Base-by-base conservation (phyloP, 805 yeast genomes). In the Candida michaelii region DNA sequence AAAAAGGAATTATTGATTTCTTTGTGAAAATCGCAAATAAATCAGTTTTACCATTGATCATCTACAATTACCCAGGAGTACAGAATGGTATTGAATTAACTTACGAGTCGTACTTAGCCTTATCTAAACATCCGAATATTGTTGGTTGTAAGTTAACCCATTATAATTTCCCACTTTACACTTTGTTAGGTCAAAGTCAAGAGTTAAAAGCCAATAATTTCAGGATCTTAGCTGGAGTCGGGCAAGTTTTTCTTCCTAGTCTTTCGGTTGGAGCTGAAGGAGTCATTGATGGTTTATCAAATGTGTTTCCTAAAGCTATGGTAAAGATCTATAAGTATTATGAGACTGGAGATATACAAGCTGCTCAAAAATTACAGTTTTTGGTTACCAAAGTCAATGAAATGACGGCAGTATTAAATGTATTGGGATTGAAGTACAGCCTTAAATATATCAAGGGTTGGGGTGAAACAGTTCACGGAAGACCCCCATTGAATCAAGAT, bases 121-220 rank as follows among this genome's bases (percentile, higher is more conserved):
- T 76, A 36, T 67, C 76, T 27, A 65, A 61, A 18, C 77, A 72
- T 53, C 63, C 69, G 36, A 75, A 74, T 52, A 71, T 73, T 47
- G 73, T 76, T 21, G 83, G 82, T 12, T 63, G 73, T 48, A 78
- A 78, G 59, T 58, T 77, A 44, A 69, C 80, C 4, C 76, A 77
- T 52, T 77, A 76, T 30, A 76, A 78, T 53, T 68, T 77, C 35
- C 65, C 77, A 12, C 72, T 71, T 39, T 73, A 74, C 52, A 64
- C 73, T 13, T 55, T 72, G 43, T 60, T 78, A 32, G 79, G 77
- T 1, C 60, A 65, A 25, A 66, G 68, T 52, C 65, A 70, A 35
- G 63, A 59, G 25, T 63, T 73, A 36, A 39, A 39, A 27, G 30
- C 29, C 3, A 69, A 67, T 49, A 63, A 71, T 48, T 77, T 77